These are phyloP conservation scores for Boletus sp. DNA, from an alignment of 768 basidiomycete species.

Conservation along the genomic window DNA sequence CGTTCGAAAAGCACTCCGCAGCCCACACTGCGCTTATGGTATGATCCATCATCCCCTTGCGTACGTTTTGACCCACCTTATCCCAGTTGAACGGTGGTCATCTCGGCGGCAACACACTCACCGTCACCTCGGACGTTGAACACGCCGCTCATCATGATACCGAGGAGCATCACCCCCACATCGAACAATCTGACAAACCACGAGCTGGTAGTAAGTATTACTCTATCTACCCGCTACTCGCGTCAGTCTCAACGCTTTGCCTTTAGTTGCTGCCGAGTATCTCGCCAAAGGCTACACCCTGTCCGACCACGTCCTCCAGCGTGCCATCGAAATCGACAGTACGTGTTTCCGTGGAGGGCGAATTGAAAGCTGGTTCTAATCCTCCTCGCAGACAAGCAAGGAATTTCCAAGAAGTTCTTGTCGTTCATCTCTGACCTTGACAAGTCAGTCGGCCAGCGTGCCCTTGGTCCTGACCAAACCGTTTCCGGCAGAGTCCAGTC, in stretches of 20 bases:
- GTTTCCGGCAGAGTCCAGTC: constrained; percentile 69
- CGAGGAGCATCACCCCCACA: constrained; percentile 35
- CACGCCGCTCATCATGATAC: constrained; percentile 52
- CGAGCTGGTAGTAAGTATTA: constrained; percentile 66
- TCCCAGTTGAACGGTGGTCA: constrained; percentile 66
- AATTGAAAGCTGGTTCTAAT: not conserved
- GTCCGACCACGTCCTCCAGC: constrained; percentile 72
- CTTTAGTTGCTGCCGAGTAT: constrained; percentile 85
- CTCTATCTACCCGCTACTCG: not conserved
- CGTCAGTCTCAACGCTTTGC: not conserved
- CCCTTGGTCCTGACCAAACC: constrained; percentile 80
- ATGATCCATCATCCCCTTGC: not conserved
- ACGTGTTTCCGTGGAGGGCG: constrained; percentile 7
- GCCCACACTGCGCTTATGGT: constrained; percentile 87
- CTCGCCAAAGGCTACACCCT: constrained; percentile 86
- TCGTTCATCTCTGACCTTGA: constrained; percentile 75
- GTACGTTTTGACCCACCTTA: not conserved
- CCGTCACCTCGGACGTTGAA: constrained; percentile 65
- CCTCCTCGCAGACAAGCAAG: constrained; percentile 57
- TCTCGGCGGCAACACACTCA: constrained; percentile 67
- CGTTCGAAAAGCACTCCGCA: constrained; percentile 81
- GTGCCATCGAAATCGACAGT: constrained; percentile 81
- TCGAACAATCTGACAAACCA: constrained; percentile 91
- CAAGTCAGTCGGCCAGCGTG: constrained; percentile 59
- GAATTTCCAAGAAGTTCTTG: constrained; percentile 85